A percentile compares a stretch with the other conserved stretches of the same genome.
phyloP scores from a whole-genome alignment of 164 flowering plant species.

The Santalum album region DNA sequence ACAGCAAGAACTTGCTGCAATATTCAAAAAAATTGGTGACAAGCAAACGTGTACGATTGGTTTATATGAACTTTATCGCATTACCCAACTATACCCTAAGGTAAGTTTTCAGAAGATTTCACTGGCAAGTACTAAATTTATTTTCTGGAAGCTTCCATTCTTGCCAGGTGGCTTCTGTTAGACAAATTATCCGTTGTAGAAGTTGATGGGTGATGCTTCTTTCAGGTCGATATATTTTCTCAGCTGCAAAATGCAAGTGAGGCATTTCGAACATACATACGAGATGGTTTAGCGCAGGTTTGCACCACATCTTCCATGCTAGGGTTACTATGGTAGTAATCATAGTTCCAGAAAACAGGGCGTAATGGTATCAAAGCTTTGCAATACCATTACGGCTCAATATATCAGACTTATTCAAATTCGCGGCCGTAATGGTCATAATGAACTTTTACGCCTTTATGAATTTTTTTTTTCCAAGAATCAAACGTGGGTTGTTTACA shows the following conservation, averaged over 20 bases:
- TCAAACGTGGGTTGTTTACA: too few relatives aligned
- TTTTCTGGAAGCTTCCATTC: neutral
- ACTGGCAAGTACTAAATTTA: neutral
- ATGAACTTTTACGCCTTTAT: too few relatives aligned
- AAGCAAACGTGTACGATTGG: slow-evolving; percentile 97
- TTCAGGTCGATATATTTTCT: slow-evolving; percentile 92
- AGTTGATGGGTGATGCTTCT: neutral
- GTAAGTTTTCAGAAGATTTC: slow-evolving; percentile 20
- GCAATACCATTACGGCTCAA: too few relatives aligned
- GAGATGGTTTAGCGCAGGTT: slow-evolving; percentile 96
- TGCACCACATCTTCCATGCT: slow-evolving; percentile 9
- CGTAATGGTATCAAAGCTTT: too few relatives aligned
- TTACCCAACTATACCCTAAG: slow-evolving; percentile 92
- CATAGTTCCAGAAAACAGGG: too few relatives aligned
- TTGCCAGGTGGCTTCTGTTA: neutral
- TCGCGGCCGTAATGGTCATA: too few relatives aligned
- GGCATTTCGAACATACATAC: slow-evolving; percentile 95
- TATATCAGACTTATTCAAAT: too few relatives aligned
- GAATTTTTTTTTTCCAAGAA: too few relatives aligned
- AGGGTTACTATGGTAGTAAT: too few relatives aligned
- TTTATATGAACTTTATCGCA: slow-evolving; percentile 80
- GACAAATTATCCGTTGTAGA: too few relatives aligned
- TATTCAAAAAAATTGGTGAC: slow-evolving; percentile 98
- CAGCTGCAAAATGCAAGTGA: slow-evolving; percentile 99
- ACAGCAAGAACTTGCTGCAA: slow-evolving; percentile 98